Evolutionary conservation across 1,284 basidiomycete species (phyloP).

Genomic region (Sporisorium graminicola): DNA sequence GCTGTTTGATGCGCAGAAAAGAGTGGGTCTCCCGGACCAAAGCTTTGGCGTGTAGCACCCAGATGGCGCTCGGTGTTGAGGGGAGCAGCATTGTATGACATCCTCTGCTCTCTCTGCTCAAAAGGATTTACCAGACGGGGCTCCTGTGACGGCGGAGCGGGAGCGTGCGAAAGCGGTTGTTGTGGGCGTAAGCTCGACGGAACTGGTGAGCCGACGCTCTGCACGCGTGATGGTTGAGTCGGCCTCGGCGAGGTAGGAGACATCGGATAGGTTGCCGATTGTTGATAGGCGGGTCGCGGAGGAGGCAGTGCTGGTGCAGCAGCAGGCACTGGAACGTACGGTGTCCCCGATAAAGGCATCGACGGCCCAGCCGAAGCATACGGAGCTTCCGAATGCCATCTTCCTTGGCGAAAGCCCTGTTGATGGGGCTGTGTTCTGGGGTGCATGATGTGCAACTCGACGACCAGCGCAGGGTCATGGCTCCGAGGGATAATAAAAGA

Average conservation of each 20-base stretch:
- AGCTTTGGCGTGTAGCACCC: slow-evolving; percentile 6
- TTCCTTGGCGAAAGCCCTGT: slow-evolving; percentile 11
- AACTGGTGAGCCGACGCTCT: not conserved
- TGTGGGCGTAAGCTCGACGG: slow-evolving; percentile 1
- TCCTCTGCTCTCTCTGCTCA: slow-evolving; percentile 13
- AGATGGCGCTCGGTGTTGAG: not conserved
- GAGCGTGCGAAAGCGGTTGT: not conserved
- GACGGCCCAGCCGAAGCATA: slow-evolving; percentile 1
- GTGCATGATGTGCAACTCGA: slow-evolving; percentile 9
- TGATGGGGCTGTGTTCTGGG: slow-evolving; percentile 20
- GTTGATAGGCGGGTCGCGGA: not conserved
- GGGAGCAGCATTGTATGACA: not conserved
- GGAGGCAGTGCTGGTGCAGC: slow-evolving; percentile 28
- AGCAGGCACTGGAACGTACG: slow-evolving; percentile 16
- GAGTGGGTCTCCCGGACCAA: slow-evolving; percentile 40
- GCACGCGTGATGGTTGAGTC: not conserved
- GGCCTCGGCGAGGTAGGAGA: not conserved
- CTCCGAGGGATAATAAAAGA: not conserved
- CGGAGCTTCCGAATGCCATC: slow-evolving; percentile 7
- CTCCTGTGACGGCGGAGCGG: not conserved
- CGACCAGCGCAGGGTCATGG: not conserved
- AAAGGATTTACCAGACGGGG: slow-evolving; percentile 36
- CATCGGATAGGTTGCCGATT: slow-evolving; percentile 1
- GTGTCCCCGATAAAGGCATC: not conserved
- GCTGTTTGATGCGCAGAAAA: slow-evolving; percentile 10